Conservation (phyloP, 345 rosid species). For the Erucastrum elatum region DNA sequence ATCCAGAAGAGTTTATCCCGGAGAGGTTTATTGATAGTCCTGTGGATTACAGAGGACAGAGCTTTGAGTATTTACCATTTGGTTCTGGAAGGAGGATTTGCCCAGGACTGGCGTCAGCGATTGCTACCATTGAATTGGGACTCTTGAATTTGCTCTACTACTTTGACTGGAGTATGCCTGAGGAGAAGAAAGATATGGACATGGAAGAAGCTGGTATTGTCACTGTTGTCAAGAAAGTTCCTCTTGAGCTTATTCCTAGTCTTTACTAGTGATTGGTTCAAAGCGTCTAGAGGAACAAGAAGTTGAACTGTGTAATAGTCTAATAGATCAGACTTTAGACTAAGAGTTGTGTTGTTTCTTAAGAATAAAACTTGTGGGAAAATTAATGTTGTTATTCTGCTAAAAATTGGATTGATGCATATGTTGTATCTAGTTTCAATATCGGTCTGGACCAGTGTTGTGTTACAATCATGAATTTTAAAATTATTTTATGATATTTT, state of each 20-base stretch:
- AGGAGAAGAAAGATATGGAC: not conserved
- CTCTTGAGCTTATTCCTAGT: not conserved
- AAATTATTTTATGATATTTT: not conserved
- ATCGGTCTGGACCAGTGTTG: conserved; percentile 59
- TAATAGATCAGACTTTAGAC: not conserved
- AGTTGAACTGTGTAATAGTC: not conserved
- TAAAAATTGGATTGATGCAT: not conserved
- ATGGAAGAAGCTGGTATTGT: not conserved
- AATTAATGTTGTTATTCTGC: not conserved
- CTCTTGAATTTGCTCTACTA: not conserved
- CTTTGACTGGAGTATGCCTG: not conserved
- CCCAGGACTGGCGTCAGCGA: not conserved
- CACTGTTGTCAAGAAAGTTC: not conserved
- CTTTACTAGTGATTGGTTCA: not conserved
- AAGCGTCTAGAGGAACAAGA: not conserved
- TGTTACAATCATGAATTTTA: conserved; percentile 37
- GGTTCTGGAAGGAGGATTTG: not conserved
- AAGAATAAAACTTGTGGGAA: not conserved
- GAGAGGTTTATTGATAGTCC: not conserved
- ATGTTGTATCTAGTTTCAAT: not conserved
- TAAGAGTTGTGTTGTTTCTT: not conserved
- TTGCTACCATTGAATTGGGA: not conserved
- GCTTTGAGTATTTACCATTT: not conserved
- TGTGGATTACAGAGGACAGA: not conserved
- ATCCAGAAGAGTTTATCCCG: not conserved